phyloP scores from a whole-genome alignment of 2,329 filamentous ascomycete genomes.

The Phialocephala subalpina region DNA sequence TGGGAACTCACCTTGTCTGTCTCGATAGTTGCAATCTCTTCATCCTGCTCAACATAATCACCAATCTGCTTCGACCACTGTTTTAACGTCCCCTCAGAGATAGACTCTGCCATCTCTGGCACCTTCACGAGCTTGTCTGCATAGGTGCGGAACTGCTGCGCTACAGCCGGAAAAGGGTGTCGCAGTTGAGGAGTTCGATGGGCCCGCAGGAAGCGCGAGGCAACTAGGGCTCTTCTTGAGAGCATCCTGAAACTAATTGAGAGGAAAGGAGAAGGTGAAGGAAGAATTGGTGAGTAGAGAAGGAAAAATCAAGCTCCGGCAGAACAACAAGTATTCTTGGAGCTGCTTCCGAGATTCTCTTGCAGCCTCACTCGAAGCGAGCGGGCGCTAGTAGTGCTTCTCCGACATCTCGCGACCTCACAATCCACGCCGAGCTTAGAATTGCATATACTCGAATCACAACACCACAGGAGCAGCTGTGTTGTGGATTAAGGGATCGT shows the following conservation, averaged over 20 bases:
- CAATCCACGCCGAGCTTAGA: background rate
- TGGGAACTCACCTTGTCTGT: constrained; percentile 85
- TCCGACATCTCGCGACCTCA: constrained; percentile 28
- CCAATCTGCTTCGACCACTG: constrained; percentile 93
- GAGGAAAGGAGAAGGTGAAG: constrained; percentile 27
- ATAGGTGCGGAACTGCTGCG: constrained; percentile 66
- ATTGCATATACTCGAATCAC: background rate
- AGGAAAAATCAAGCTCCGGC: constrained; percentile 18
- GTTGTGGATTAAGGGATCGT: background rate
- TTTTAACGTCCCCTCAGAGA: constrained; percentile 96
- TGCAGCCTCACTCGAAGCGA: constrained; percentile 26
- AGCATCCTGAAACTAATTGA: constrained; percentile 36
- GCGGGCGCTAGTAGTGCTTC: constrained; percentile 22
- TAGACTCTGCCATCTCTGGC: constrained; percentile 97
- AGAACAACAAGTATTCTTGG: constrained; percentile 28
- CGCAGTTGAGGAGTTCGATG: constrained; percentile 40
- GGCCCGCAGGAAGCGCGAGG: constrained; percentile 44
- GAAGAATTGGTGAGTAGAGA: constrained; percentile 32
- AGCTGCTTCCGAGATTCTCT: constrained; percentile 25
- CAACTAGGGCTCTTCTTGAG: constrained; percentile 42
- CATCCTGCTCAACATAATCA: constrained; percentile 93
- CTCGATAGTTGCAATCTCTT: constrained; percentile 98
- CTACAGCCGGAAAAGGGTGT: constrained; percentile 53
- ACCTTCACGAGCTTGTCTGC: constrained; percentile 92
- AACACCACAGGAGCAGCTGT: background rate